These are phyloP conservation scores for Cucumis melo DNA, from an alignment of 306 rosid genomes.

Conservation along the genomic window DNA sequence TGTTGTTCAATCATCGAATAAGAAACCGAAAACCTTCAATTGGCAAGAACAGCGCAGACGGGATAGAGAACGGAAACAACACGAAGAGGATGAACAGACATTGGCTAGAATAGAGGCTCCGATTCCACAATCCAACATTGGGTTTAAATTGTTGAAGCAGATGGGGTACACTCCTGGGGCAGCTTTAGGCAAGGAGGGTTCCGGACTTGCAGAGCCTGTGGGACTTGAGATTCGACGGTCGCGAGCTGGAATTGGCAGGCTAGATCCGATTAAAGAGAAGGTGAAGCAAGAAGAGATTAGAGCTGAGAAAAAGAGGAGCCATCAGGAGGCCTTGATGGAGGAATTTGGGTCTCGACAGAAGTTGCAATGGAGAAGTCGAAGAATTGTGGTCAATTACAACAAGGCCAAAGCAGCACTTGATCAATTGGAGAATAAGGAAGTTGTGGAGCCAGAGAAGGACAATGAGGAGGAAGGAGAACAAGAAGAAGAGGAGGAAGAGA, in stretches of 20 bases:
- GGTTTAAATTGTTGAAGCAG: conserved; percentile 70
- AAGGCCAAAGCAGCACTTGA: conserved; percentile 84
- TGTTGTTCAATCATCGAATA: conserved; percentile 31
- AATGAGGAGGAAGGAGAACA: conserved; percentile 38
- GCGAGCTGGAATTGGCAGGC: conserved; percentile 80
- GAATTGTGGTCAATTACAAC: conserved; percentile 38
- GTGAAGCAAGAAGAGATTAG: conserved; percentile 40
- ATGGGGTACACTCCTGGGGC: conserved; percentile 88
- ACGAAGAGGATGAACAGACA: conserved; percentile 66
- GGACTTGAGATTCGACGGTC: conserved; percentile 73
- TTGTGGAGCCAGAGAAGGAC: conserved; percentile 46
- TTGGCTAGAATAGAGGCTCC: conserved; percentile 71
- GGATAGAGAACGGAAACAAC: conserved; percentile 58
- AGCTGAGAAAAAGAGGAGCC: conserved; percentile 29
- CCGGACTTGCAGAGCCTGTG: conserved; percentile 68
- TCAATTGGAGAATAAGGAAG: conserved; percentile 75
- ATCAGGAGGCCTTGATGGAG: conserved; percentile 44
- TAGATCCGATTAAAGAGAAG: conserved; percentile 59
- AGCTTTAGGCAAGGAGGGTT: conserved; percentile 66
- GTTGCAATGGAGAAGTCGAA: conserved; percentile 62
- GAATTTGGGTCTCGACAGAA: conserved; percentile 80
- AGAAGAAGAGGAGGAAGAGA: conserved; percentile 51
- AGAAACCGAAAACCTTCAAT: conserved; percentile 25
- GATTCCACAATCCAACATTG: conserved; percentile 83
- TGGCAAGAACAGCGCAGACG: conserved; percentile 76